phyloP scores from a whole-genome alignment of 2,329 filamentous ascomycete species.

The Trichoderma asperellum region DNA sequence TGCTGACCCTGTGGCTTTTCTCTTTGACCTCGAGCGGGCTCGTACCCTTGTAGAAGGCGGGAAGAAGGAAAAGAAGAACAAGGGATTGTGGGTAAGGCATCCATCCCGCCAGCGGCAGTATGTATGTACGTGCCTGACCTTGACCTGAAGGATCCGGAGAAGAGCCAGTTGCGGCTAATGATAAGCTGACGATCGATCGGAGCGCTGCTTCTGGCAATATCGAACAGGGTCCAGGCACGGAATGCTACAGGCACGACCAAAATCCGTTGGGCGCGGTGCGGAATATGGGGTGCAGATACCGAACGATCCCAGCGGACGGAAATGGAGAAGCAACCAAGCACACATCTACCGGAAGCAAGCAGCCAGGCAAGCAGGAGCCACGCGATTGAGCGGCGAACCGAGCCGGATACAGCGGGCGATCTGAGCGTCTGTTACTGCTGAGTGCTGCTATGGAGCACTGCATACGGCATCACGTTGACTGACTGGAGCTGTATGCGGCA shows the following conservation, averaged over 20 bases:
- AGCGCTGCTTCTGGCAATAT: neutral
- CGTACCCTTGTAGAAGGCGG: conserved; percentile 15
- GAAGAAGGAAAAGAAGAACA: conserved; percentile 6
- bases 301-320: conserved; percentile 1
- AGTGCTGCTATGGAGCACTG: neutral
- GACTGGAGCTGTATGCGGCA: conserved; percentile 9
- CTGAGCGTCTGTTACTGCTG: neutral
- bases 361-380: conserved; percentile 13
- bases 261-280: neutral
- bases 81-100: neutral
- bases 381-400: conserved; percentile 22
- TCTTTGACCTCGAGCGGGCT: neutral
- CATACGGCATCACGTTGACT: neutral
- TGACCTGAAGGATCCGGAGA: neutral
- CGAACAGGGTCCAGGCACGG: neutral
- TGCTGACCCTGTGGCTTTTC: neutral
- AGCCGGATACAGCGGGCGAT: conserved; percentile 24
- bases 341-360: conserved; percentile 2
- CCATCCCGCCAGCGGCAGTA: too few relatives aligned
- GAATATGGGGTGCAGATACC: conserved; percentile 20
- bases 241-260: conserved; percentile 2
- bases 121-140: neutral
- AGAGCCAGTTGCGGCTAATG: conserved; percentile 11
- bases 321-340: neutral
- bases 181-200: conserved; percentile 24